Conservation (phyloP, 805 yeast genomes). For the Hanseniaspora guilliermondii region DNA sequence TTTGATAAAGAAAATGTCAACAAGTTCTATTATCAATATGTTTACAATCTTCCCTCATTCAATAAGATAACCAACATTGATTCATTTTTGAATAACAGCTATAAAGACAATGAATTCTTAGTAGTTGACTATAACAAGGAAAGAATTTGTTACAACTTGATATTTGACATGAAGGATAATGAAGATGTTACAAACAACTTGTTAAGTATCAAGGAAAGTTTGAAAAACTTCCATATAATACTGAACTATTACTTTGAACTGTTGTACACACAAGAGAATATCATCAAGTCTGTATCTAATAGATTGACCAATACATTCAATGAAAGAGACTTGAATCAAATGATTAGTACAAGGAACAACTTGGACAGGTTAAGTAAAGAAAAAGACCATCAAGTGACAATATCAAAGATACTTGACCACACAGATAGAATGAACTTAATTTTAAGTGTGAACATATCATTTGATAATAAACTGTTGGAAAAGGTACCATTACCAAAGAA, state of each 20-base stretch:
- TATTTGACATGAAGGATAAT: neutral
- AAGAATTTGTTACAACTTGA: neutral
- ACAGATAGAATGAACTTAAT: constrained; percentile 11
- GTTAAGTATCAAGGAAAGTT: neutral
- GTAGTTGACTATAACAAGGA: neutral
- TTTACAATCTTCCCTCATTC: neutral
- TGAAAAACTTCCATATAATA: neutral
- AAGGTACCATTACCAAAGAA: constrained; percentile 9
- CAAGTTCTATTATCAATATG: constrained; percentile 7
- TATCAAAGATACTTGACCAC: constrained; percentile 7
- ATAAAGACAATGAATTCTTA: neutral
- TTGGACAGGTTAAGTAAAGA: neutral
- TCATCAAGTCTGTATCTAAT: constrained; percentile 5
- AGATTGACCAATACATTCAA: constrained; percentile 6
- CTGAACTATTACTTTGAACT: constrained; percentile 11
- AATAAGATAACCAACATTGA: constrained; percentile 1
- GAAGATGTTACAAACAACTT: neutral
- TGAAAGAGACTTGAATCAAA: constrained; percentile 9
- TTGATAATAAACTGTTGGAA: neutral
- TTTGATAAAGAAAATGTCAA: neutral
- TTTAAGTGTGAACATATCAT: neutral
- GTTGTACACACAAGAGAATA: constrained; percentile 8
- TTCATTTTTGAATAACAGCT: neutral
- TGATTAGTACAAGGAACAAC: neutral
- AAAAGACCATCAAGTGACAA: constrained; percentile 5